Conservation (phyloP, 192 early-diverging fungal species). For the Gigaspora rosea region DNA sequence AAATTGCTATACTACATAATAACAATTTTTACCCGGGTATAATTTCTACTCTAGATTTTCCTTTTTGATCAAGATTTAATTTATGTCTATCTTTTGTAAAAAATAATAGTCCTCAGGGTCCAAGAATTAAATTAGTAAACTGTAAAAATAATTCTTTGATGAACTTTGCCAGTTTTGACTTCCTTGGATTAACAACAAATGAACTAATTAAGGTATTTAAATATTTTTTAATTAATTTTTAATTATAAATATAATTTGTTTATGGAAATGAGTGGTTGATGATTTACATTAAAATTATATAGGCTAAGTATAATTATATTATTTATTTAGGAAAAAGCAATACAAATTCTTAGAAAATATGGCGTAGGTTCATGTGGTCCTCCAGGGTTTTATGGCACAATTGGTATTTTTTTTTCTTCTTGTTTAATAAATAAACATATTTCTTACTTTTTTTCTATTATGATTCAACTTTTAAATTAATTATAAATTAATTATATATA, state of each 20-base stretch:
- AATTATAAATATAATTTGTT: background rate
- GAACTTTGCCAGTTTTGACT: constrained; percentile 90
- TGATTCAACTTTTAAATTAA: background rate
- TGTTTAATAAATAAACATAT: background rate
- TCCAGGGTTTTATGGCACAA: constrained; percentile 92
- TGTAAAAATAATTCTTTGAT: constrained; percentile 55
- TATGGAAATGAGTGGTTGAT: background rate
- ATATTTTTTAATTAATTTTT: background rate
- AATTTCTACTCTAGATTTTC: no score
- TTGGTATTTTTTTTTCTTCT: constrained; percentile 22
- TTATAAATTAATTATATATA: background rate
- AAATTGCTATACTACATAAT: no score
- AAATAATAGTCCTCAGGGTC: constrained; percentile 47
- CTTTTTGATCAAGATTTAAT: background rate
- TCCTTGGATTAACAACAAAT: constrained; percentile 76
- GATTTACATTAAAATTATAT: no score
- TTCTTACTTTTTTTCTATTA: background rate
- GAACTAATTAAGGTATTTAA: constrained; percentile 63
- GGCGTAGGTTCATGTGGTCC: constrained; percentile 97
- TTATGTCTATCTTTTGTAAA: background rate
- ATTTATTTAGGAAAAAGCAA: constrained; percentile 65
- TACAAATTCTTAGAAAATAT: constrained; percentile 85
- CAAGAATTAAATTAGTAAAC: constrained; percentile 64
- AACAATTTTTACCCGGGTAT: no score
- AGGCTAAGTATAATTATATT: background rate